These are phyloP conservation scores for Boletus coccyginus DNA, from an alignment of 768 basidiomycete species.

Conservation along the genomic window DNA sequence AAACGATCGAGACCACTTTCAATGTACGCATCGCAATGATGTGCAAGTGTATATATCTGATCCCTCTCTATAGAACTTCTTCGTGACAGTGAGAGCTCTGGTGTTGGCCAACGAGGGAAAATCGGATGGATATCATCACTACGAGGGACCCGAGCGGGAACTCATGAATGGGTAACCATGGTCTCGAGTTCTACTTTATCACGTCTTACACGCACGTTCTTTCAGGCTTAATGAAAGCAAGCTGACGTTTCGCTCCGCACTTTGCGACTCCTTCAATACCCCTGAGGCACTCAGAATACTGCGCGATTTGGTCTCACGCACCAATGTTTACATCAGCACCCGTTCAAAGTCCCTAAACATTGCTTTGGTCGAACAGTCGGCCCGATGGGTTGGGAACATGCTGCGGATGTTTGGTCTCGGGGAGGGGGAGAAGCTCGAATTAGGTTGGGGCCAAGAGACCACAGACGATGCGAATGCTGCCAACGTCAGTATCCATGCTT, in stretches of 20 bases:
- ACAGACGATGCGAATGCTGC: constrained; percentile 34
- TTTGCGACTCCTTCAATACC: constrained; percentile 98
- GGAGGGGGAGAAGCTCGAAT: constrained; percentile 59
- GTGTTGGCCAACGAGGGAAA: constrained; percentile 46
- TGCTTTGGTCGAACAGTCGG: constrained; percentile 58
- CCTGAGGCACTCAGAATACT: constrained; percentile 75
- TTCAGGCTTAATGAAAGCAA: constrained; percentile 74
- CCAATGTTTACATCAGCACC: constrained; percentile 84
- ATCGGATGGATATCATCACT: constrained; percentile 64
- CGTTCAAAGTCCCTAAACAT: constrained; percentile 60
- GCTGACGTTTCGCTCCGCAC: constrained; percentile 72
- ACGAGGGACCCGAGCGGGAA: constrained; percentile 64
- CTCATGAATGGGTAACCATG: constrained; percentile 57
- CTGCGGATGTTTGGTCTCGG: constrained; percentile 78
- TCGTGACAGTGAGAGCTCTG: constrained; percentile 82
- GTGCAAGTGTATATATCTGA: not conserved
- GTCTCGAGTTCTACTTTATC: not conserved
- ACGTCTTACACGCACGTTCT: constrained; percentile 8
- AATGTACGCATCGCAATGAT: constrained; percentile 56
- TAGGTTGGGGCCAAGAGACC: constrained; percentile 84
- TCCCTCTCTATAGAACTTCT: constrained; percentile 75
- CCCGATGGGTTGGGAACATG: constrained; percentile 71
- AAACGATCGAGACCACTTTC: constrained; percentile 75
- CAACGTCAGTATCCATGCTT: constrained; percentile 41
- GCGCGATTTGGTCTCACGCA: constrained; percentile 76